Conservation (phyloP, 2,329 filamentous ascomycete species). For the Colletotrichum abscissum region DNA sequence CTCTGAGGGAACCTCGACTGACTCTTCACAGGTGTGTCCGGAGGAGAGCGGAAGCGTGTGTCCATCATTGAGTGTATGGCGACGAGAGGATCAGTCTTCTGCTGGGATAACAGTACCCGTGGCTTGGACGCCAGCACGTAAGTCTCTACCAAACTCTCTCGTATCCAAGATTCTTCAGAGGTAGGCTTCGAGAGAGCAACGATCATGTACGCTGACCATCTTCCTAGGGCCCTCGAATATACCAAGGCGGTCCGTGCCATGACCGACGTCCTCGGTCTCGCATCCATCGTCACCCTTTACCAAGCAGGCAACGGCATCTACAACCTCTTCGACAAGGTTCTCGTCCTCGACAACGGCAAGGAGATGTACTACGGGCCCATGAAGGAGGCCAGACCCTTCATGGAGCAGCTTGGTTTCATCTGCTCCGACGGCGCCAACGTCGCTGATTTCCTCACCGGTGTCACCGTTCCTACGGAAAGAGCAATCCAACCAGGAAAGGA, state of each 20-base stretch:
- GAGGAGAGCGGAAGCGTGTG: slow-evolving; percentile 76
- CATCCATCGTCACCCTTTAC: slow-evolving; percentile 74
- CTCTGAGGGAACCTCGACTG: too few relatives aligned
- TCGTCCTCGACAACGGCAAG: slow-evolving; percentile 74
- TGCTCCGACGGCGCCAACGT: slow-evolving; percentile 72
- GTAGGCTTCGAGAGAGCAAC: too few relatives aligned
- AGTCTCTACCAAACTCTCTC: slow-evolving; percentile 31
- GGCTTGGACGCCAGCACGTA: slow-evolving; percentile 73
- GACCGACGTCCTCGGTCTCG: slow-evolving; percentile 70
- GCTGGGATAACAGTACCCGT: slow-evolving; percentile 76
- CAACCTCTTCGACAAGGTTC: slow-evolving; percentile 76
- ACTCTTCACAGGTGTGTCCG: slow-evolving; percentile 58
- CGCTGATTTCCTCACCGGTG: slow-evolving; percentile 74
- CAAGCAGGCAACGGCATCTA: slow-evolving; percentile 79
- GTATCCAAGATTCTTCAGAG: too few relatives aligned
- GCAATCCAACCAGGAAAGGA: slow-evolving; percentile 61
- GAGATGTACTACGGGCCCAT: slow-evolving; percentile 74
- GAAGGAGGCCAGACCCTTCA: slow-evolving; percentile 69
- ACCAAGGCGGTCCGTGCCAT: slow-evolving; percentile 70
- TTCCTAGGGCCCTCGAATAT: slow-evolving; percentile 64
- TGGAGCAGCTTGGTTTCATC: slow-evolving; percentile 73
- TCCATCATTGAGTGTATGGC: slow-evolving; percentile 75
- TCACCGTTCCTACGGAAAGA: slow-evolving; percentile 76
- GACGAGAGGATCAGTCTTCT: slow-evolving; percentile 68
- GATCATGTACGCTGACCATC: slow-evolving; percentile 7